Evolutionary conservation across 2,329 filamentous ascomycete genomes (phyloP).

Genomic region (Ophiostoma perfectum): DNA sequence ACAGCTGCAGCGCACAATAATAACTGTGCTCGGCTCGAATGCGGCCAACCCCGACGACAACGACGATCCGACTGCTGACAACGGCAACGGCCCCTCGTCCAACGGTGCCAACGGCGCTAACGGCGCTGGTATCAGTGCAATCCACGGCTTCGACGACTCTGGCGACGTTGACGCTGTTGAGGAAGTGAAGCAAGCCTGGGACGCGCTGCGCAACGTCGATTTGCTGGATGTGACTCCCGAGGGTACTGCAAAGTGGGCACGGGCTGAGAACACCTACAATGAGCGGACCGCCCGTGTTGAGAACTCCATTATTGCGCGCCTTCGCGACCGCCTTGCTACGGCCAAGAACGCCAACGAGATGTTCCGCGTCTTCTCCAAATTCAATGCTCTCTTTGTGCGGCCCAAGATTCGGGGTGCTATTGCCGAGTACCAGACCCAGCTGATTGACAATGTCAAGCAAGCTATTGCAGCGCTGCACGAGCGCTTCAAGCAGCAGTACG

Average conservation of each 20-base stretch:
- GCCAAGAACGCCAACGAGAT: slow-evolving; percentile 98
- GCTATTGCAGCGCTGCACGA: slow-evolving; percentile 92
- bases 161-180: slow-evolving; percentile 96
- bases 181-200: slow-evolving; percentile 91
- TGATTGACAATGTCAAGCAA: slow-evolving; percentile 96
- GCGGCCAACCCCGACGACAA: slow-evolving; percentile 33
- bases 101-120: slow-evolving; percentile 37
- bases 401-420: slow-evolving; percentile 99
- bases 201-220: slow-evolving; percentile 89
- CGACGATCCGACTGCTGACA: slow-evolving; percentile 12
- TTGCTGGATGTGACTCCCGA: slow-evolving; percentile 85
- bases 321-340: slow-evolving; percentile 87
- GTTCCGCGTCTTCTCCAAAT: slow-evolving; percentile 99
- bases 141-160: slow-evolving; percentile 71
- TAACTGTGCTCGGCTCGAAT: slow-evolving; percentile 86
- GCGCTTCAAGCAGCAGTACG: slow-evolving; percentile 98
- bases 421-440: slow-evolving; percentile 93
- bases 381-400: slow-evolving; percentile 96
- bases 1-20: slow-evolving; percentile 91
- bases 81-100: slow-evolving; percentile 10
- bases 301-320: slow-evolving; percentile 93
- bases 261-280: slow-evolving; percentile 93
- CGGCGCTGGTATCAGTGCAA: slow-evolving; percentile 48
- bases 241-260: slow-evolving; percentile 86
- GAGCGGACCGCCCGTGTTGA: slow-evolving; percentile 95